Evolutionary conservation across 148 eudicot species (phyloP), one percentile per base, ranked within the genome.

Genomic region (Camellia japonica): DNA sequence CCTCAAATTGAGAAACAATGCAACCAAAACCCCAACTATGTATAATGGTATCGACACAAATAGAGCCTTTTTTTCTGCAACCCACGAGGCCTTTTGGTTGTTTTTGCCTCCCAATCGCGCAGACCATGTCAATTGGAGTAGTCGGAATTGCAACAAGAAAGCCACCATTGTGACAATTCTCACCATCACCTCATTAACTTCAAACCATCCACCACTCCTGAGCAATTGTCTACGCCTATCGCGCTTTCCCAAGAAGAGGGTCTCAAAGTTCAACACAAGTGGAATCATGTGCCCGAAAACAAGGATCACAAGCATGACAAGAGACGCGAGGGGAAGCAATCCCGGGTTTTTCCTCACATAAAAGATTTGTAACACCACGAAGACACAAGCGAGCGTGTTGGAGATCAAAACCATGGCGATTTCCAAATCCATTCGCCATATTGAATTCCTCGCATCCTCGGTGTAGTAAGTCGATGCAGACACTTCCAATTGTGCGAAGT

Each of bases 221-320:
- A 77, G 18, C 44, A 56, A 11, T 14, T 43, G 13, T 0, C 38
- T 55, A 10, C 30, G 75, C 4, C 2, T 51, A 12, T 72, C 10
- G 2, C 42, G 30, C 18, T 15, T 43, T 23, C 52, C 14, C 5
- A 30, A 0, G 60, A 78, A 82, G 3, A 78, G 10, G 16, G 84
- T 60, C 41, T 56, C 84, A 6, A 82, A 56, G 68, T 78, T 78
- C 1, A 65, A 78, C 60, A 82, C 67, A 3, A 82, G 78, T 55
- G 84, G 78, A 44, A 82, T 16, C 81, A 78, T 65, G 61, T 82
- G 78, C 16, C 78, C 84, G 12, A 82, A 55, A 7, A 81, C 65
- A 19, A 82, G 84, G 18, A 82, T 65, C 74, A 78, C 13, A 66
- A 82, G 80, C 84, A 82, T 82, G 49, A 78, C 2, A 23, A 78